Conservation (phyloP, 2,329 filamentous ascomycete species). For the Penicillium thymicola region DNA sequence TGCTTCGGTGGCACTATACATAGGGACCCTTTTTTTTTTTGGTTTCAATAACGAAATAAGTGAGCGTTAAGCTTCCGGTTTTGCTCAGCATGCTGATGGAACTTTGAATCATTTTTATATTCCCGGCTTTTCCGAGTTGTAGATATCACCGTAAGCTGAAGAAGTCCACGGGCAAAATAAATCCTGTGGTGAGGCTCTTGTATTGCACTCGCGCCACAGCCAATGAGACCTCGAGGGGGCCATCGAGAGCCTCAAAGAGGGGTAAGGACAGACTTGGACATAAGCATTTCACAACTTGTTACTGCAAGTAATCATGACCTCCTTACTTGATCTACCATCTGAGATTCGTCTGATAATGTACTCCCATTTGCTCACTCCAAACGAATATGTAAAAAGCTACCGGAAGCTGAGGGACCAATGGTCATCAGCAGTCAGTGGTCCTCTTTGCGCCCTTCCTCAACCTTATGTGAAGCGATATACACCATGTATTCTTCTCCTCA, state of each 20-base stretch:
- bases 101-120: neutral
- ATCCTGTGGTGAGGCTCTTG: neutral
- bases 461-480: neutral
- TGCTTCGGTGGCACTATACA: neutral
- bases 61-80: neutral
- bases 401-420: neutral
- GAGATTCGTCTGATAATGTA: slow-evolving; percentile 1
- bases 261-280: neutral
- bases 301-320: neutral
- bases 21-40: too few species aligned
- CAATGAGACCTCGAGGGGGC: neutral
- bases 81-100: neutral
- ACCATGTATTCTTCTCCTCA: neutral
- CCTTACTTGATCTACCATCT: neutral
- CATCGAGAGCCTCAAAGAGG: neutral
- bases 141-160: neutral
- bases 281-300: neutral
- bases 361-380: neutral
- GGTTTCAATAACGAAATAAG: neutral
- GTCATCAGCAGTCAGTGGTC: neutral
- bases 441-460: neutral
- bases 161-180: neutral
- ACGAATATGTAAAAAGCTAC: slow-evolving; percentile 1
- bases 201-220: neutral
- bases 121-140: neutral